Evolutionary conservation across 2,329 filamentous ascomycete genomes (phyloP), one percentile per base, ranked within the genome.

Genomic region (Alternaria angustiovoidea): DNA sequence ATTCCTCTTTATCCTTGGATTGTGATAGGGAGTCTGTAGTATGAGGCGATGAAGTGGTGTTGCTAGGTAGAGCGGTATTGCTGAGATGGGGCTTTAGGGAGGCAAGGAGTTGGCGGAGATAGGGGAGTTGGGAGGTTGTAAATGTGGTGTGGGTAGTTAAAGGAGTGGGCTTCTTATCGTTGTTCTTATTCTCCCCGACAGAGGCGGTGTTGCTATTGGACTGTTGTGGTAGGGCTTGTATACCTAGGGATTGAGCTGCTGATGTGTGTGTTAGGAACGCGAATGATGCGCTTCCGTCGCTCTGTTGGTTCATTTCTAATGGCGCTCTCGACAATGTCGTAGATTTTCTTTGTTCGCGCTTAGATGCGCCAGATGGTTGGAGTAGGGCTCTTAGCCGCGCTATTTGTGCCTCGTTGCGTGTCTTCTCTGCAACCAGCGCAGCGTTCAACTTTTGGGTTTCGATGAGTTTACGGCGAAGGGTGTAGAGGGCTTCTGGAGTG

Each of bases 81-180:
- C 71, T 67, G 28, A 96, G 80, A 60, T 89, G 88, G 0, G 91
- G 88, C 62, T 89, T 83, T 36, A 97, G 81, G 12, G 86, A 84
- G 9, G 87, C 83, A 49, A 97, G 82, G 7, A 96, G 83, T 7
- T 87, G 82, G 59, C 91, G 88, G 46, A 99, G 83, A 0, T 92
- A 88, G 28, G 93, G 92, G 20, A 97, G 83, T 75, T 98, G 94
- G 2, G 90, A 91, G 20, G 96, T 84, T 0, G 92, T 89, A 76
- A 97, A 97, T 16, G 88, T 85, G 0, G 91, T 87, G 18, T 91
- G 92, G 4, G 91, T 92, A 11, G 86, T 85, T 28, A 93, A 82
- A 70, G 20, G 65, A 57, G n/a, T 43, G 86, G 5, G 82, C 81
- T 54, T 68, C 54, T 28, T 61, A 53, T 28, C 68, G 71, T 5